phyloP scores from a whole-genome alignment of 2,329 filamentous ascomycete genomes.

The Rutstroemia sp. region DNA sequence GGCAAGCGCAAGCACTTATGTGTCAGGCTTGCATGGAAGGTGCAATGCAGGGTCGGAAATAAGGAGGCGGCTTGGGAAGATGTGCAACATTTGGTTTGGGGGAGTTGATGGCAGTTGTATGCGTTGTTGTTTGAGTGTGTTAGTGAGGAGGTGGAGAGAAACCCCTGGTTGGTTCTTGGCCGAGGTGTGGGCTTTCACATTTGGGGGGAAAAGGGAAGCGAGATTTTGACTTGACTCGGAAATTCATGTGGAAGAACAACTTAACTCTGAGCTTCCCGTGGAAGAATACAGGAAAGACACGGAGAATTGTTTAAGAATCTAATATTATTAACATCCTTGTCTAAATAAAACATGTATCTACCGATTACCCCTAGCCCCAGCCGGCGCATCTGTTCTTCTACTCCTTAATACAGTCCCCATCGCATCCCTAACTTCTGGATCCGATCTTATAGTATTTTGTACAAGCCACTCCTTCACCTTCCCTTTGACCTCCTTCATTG shows the following conservation, averaged over 20 bases:
- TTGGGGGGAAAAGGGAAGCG: neutral
- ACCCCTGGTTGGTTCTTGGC: neutral
- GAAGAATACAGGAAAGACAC: too few relatives aligned
- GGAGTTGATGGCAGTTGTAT: neutral
- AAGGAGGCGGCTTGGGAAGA: constrained; percentile 3
- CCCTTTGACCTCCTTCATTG: constrained; percentile 55
- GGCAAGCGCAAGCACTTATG: neutral
- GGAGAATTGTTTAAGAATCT: neutral
- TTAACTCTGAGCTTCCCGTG: too few relatives aligned
- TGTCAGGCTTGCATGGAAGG: neutral
- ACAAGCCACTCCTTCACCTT: constrained; percentile 83
- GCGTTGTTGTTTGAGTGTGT: neutral
- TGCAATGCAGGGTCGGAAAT: neutral
- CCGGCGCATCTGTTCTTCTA: constrained; percentile 53
- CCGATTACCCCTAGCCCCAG: constrained; percentile 41
- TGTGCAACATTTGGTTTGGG: neutral
- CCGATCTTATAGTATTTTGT: constrained; percentile 72
- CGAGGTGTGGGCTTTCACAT: neutral
- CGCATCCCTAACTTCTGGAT: constrained; percentile 76
- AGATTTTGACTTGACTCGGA: neutral
- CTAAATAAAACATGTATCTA: constrained; percentile 10
- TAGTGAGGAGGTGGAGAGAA: neutral
- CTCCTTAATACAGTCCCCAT: constrained; percentile 60
- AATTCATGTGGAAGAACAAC: neutral
- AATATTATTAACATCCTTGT: neutral